phyloP scores from a whole-genome alignment of 2,329 filamentous ascomycete species.

The Gaeumannomyces tritici region DNA sequence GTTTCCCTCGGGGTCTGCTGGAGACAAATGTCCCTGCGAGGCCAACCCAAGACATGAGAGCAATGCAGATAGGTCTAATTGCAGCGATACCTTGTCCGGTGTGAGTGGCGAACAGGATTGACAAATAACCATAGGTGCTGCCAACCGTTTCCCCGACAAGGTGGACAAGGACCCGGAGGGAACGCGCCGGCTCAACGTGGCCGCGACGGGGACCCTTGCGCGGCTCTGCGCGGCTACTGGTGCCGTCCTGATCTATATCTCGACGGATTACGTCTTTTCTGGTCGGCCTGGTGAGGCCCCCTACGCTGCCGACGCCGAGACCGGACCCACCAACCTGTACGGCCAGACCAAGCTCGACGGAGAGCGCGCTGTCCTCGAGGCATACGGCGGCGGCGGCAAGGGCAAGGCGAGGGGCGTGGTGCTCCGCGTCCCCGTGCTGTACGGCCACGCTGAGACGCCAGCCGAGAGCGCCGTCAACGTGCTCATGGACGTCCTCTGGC shows the following conservation, averaged over 20 bases:
- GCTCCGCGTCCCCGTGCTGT: constrained; percentile 74
- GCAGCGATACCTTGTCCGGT: neutral
- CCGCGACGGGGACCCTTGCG: constrained; percentile 59
- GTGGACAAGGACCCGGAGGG: constrained; percentile 72
- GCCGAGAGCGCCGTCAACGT: constrained; percentile 77
- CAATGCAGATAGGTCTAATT: no score
- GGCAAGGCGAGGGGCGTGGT: constrained; percentile 50
- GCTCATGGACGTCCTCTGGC: constrained; percentile 67
- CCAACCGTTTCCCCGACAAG: constrained; percentile 80
- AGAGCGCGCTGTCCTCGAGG: constrained; percentile 55
- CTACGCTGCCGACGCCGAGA: constrained; percentile 55
- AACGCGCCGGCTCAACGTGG: constrained; percentile 64
- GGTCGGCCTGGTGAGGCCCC: constrained; percentile 72
- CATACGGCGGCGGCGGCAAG: constrained; percentile 32
- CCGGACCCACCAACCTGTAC: constrained; percentile 69
- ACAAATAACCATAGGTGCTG: constrained; percentile 51
- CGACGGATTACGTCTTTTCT: constrained; percentile 73
- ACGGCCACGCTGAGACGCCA: constrained; percentile 62
- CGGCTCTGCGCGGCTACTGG: constrained; percentile 50
- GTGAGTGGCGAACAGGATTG: neutral
- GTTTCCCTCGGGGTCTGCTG: constrained; percentile 14
- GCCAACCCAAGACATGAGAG: neutral
- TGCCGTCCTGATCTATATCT: constrained; percentile 66
- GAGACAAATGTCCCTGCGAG: neutral
- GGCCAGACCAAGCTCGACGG: constrained; percentile 53